Conservation (phyloP, 2,329 filamentous ascomycete genomes). For the Rhinocladiella similis region DNA sequence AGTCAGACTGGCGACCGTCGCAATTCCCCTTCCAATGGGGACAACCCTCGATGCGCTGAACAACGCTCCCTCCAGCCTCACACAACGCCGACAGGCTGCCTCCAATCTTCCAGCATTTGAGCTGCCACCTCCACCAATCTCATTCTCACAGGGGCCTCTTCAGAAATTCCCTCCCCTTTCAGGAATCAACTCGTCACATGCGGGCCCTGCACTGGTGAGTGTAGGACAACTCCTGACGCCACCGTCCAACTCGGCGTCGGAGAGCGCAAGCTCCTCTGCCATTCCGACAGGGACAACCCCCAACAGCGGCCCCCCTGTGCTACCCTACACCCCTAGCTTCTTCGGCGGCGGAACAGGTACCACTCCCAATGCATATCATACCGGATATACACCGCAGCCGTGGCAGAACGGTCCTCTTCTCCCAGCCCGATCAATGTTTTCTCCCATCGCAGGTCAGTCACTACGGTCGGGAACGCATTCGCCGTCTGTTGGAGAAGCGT, state of each 20-base stretch:
- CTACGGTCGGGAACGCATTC: conserved; percentile 57
- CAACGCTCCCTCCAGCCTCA: conserved; percentile 65
- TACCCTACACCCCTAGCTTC: conserved; percentile 59
- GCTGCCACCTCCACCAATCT: conserved; percentile 56
- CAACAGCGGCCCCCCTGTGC: conserved; percentile 57
- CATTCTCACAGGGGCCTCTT: conserved; percentile 43
- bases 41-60: conserved; percentile 58
- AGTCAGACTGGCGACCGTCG: conserved; percentile 63
- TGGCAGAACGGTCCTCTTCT: conserved; percentile 46
- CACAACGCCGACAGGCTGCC: conserved; percentile 68
- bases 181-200: conserved; percentile 33
- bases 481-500: conserved; percentile 57
- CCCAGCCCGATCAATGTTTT: conserved; percentile 55
- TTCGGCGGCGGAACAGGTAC: conserved; percentile 59
- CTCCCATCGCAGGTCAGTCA: conserved; percentile 56
- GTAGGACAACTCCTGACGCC: conserved; percentile 65
- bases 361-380: conserved; percentile 55
- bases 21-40: conserved; percentile 63
- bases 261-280: conserved; percentile 56
- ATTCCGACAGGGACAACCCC: conserved; percentile 46
- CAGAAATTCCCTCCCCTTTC: conserved; percentile 51
- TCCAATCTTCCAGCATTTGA: conserved; percentile 69
- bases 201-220: conserved; percentile 52
- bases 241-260: conserved; percentile 57
- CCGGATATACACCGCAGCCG: conserved; percentile 47